A percentile compares a stretch with the other conserved stretches of the same genome.
phyloP scores from a whole-genome alignment of 176 grass and related monocot species.

The Oryza coarctata region DNA sequence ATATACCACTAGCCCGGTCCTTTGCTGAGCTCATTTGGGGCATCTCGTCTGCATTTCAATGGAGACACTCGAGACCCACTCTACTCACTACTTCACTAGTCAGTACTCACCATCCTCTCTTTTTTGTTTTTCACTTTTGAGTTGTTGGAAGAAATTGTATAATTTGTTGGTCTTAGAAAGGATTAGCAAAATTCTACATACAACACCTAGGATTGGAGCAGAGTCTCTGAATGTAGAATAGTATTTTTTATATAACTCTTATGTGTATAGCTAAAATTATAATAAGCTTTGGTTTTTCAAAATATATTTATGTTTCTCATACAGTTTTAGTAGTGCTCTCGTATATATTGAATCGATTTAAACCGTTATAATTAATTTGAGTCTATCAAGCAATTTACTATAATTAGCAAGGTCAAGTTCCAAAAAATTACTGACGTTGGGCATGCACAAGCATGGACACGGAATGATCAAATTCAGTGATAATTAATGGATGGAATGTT shows the following conservation, averaged over 20 bases:
- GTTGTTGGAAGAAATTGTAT: not conserved
- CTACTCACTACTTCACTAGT: not conserved
- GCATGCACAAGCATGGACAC: not conserved
- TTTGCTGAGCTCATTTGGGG: constrained; percentile 1
- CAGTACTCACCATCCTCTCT: not conserved
- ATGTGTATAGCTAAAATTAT: no score
- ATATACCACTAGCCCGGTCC: not conserved
- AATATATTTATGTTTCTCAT: no score
- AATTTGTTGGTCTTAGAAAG: not conserved
- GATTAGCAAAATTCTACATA: not conserved
- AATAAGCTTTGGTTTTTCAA: no score
- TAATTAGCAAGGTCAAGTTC: not conserved
- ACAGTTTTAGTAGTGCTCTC: no score
- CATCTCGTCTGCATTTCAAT: constrained; percentile 27
- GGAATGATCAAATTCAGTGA: not conserved
- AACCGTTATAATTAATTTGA: no score
- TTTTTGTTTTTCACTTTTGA: not conserved
- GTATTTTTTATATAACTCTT: not conserved
- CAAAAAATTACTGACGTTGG: not conserved
- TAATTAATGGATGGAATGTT: not conserved
- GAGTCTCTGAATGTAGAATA: not conserved
- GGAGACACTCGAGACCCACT: not conserved
- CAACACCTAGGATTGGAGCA: not conserved
- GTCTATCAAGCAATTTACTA: no score
- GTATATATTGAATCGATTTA: no score